phyloP scores from a whole-genome alignment of 2,329 filamentous ascomycete species.

The Colletotrichum sp. region DNA sequence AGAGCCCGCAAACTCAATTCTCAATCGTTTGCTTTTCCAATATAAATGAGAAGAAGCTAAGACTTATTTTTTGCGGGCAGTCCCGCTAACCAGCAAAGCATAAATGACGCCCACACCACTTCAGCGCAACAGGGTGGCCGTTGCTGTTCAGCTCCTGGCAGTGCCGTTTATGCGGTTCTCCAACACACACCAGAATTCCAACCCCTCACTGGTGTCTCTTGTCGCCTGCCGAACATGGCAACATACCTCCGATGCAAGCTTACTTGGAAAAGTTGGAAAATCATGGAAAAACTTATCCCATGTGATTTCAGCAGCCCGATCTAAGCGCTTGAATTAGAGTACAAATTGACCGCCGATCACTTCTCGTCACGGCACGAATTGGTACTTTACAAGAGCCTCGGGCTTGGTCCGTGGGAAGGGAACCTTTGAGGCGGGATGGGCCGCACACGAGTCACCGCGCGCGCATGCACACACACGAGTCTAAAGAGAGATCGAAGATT shows the following conservation, averaged over 20 bases:
- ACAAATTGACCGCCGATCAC: not conserved
- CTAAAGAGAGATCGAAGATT: not conserved
- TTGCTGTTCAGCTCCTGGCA: not conserved
- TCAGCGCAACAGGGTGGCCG: not conserved
- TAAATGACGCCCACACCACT: not conserved
- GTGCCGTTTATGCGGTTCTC: not conserved
- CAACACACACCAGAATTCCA: not conserved
- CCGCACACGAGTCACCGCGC: not conserved
- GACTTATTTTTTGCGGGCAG: not conserved
- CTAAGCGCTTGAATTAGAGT: not conserved
- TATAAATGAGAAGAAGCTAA: not conserved
- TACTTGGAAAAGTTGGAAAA: not conserved
- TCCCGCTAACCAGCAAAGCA: not conserved
- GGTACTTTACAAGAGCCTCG: not conserved
- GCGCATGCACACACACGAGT: not conserved
- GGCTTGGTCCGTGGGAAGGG: not conserved
- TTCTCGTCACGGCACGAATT: not conserved
- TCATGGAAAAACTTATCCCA: not conserved
- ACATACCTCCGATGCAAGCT: slow-evolving; percentile 6
- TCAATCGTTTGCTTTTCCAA: not conserved
- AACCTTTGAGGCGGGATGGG: not conserved
- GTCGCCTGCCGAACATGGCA: slow-evolving; percentile 15
- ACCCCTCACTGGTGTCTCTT: not conserved
- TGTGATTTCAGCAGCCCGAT: not conserved
- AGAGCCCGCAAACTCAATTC: not conserved